phyloP scores from a whole-genome alignment of 192 early-diverging fungal genomes.

The Rhizoclosmatium sp. region DNA sequence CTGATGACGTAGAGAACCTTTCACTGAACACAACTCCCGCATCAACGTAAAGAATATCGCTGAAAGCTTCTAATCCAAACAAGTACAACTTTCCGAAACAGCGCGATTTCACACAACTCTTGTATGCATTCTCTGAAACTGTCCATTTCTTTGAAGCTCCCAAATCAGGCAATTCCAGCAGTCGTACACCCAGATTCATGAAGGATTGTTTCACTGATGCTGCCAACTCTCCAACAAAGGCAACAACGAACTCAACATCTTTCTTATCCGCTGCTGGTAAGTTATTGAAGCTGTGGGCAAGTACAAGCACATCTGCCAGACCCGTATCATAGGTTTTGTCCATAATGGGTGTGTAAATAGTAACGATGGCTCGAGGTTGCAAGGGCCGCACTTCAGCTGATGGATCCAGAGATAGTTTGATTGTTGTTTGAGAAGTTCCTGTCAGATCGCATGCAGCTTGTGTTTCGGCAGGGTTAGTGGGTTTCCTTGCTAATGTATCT shows the following conservation, averaged over 20 bases:
- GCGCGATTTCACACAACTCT: not conserved
- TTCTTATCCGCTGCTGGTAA: not conserved
- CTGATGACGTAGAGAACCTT: too few relatives aligned
- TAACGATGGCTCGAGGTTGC: too few relatives aligned
- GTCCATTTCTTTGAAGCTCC: not conserved
- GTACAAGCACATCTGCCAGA: not conserved
- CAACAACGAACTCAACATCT: constrained; percentile 16
- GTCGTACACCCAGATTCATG: not conserved
- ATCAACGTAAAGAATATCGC: too few relatives aligned
- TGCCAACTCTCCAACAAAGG: not conserved
- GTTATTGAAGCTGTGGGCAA: not conserved
- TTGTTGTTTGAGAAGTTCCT: too few relatives aligned
- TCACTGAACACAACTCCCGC: too few relatives aligned
- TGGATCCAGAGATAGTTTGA: too few relatives aligned
- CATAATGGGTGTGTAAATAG: too few relatives aligned
- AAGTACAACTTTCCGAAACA: constrained; percentile 8
- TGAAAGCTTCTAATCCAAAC: not conserved
- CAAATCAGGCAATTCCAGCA: not conserved
- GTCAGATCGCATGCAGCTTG: too few relatives aligned
- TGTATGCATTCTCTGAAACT: not conserved
- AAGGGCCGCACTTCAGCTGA: too few relatives aligned
- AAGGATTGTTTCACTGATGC: not conserved
- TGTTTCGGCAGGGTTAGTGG: too few relatives aligned
- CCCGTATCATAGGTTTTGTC: not conserved
- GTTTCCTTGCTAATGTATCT: too few relatives aligned